These are phyloP conservation scores for Rhexocercosporidium sp. DNA, from an alignment of 2,329 filamentous ascomycete genomes.

Conservation along the genomic window DNA sequence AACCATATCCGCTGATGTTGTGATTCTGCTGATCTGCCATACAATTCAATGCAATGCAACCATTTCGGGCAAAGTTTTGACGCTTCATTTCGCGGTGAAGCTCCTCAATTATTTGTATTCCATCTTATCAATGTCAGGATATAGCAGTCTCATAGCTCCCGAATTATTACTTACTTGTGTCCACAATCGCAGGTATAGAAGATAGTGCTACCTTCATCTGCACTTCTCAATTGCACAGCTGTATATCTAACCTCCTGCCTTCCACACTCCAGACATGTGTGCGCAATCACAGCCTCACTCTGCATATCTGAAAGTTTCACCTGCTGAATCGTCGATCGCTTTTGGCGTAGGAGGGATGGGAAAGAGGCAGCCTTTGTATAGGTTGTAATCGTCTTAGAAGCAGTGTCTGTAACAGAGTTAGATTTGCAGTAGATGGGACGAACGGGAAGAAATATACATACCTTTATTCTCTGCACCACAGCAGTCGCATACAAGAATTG, in stretches of 20 bases:
- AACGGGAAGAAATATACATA: constrained; percentile 45
- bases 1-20: not conserved
- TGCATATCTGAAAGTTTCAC: constrained; percentile 78
- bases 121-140: constrained; percentile 36
- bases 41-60: constrained; percentile 4
- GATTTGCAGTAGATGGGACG: not conserved
- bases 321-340: constrained; percentile 83
- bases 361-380: constrained; percentile 89
- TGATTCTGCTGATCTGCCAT: not conserved
- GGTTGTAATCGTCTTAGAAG: constrained; percentile 78
- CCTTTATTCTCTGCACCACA: constrained; percentile 87
- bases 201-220: constrained; percentile 92
- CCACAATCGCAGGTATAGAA: constrained; percentile 91
- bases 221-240: constrained; percentile 84
- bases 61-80: constrained; percentile 5
- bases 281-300: constrained; percentile 70
- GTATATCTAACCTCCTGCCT: constrained; percentile 83
- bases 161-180: constrained; percentile 65
- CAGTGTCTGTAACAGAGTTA: constrained; percentile 58
- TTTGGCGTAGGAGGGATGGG: constrained; percentile 85
- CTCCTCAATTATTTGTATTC: constrained; percentile 45
- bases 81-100: not conserved
- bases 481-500: constrained; percentile 80
- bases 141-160: not conserved
- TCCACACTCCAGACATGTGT: constrained; percentile 82